Base-by-base conservation (phyloP, 2,329 filamentous ascomycete genomes). In the Aspergillus tamarii region DNA sequence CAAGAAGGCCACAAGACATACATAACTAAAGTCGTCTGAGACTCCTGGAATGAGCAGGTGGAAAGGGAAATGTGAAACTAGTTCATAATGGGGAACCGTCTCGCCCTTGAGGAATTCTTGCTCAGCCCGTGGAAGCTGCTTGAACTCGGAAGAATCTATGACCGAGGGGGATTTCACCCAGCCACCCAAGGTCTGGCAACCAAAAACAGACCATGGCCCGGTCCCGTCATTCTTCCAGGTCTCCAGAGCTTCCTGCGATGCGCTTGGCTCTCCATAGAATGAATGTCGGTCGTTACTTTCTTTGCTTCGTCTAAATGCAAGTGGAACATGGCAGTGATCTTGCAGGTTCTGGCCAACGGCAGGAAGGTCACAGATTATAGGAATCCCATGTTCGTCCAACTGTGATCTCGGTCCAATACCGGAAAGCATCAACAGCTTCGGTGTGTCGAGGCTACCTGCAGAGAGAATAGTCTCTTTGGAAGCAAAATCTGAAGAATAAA, bases 31-130 rank as follows among this genome's bases (percentile, higher is more conserved):
- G 41, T 76, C 72, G 4, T 68, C 32, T n/a, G 69, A 70, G 39
- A 82, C 76, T 1, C 74, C 70, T 0, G 83, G 83, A 0, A 80
- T 55, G 36, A 76, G 69, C 34, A 69, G 79, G 65, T 84, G 82
- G 4, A 81, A 66, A 0, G 80, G 80, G 62, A 82, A 78, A 62
- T 84, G 82, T 1, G 78, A 82, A 8, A 83, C 61, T 21, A 89
- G 71, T 67, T 90, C 88, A 66, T 82, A 88, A 54, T 84, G 81
- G 0, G 88, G 87, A 2, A 89, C 80, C 0, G 83, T 86, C 14
- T 81, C 77, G 23, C 78, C 77, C 45, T 70, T 72, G 0, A 89
- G 71, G 64, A 81, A 83, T 0, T 75, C 71, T 67, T 84, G 80
- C 12, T 81, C 76, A 0, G 76, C 60, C 0, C 66, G 60, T 0